Base-by-base conservation (phyloP, 495 filamentous ascomycete species). In the Chaetomium cochliodes region DNA sequence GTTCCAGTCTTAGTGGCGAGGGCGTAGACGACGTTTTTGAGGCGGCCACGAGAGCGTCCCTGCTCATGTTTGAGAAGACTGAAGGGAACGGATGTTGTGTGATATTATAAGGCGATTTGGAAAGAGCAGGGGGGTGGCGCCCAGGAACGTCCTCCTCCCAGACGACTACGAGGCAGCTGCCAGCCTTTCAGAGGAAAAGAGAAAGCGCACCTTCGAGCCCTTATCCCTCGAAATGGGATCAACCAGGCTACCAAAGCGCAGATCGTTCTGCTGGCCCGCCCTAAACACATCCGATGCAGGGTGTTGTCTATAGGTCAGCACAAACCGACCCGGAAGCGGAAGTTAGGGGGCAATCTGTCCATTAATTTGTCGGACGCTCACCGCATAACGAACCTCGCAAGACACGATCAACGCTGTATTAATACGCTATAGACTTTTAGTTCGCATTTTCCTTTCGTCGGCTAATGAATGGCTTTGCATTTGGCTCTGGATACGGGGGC, bases 21-120 rank as follows among this genome's bases (percentile, higher is more conserved):
- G 94, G 94, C 15, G 94, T 99, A 25, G 94, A 99, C 76, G 94
- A 99, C 77, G 94, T 99, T 15, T 99, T 99, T 72, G 94, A 99
- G 74, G 94, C 94, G 30, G 94, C 94, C 11, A 99, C 94, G 60
- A 85, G 94, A 71, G 93, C 94, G n/a, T 93, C 94, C 30, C 80
- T 99, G 60, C 83, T 97, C 22, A 93, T 87, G 42, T 94, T 96
- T 63, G 93, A 98, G 70, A 93, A 93, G 76, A 86, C 87, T 28
- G 90, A 96, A 75, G 84, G 86, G 59, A 78, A 81, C 53, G 89
- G 90, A 20, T 98, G 94, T 82, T 98, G 94, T 78, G 85, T 91
- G 52, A 93, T 98, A 72, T 86, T 98, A 86, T 98, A 80, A 93
- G 60, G 26, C 6, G 5, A 47, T n/a, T 47, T 18, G 44, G 44